These are phyloP conservation scores for Drechslerella coelobrocha DNA, from an alignment of 2,329 filamentous ascomycete genomes.

Conservation along the genomic window DNA sequence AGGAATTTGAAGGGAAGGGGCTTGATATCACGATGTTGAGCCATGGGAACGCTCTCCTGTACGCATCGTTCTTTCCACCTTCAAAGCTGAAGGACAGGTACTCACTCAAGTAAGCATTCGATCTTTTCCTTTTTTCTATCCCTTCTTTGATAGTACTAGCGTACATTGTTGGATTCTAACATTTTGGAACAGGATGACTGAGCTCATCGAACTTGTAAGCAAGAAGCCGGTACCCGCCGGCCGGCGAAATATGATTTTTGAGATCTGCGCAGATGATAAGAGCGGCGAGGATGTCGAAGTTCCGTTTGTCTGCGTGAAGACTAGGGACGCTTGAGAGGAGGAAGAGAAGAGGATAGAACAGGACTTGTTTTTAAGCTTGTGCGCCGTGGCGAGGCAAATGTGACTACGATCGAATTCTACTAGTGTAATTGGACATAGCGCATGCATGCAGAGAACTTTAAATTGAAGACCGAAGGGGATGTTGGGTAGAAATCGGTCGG, in stretches of 20 bases:
- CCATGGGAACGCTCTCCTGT: conserved; percentile 94
- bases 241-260: conserved; percentile 94
- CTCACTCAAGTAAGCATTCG: conserved; percentile 68
- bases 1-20: conserved; percentile 80
- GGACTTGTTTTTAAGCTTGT: conserved; percentile 2
- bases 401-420: too few relatives aligned
- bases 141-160: conserved; percentile 4
- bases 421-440: too few relatives aligned
- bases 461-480: too few relatives aligned
- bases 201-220: conserved; percentile 84
- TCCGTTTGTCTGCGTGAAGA: conserved; percentile 91
- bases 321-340: conserved; percentile 58
- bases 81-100: conserved; percentile 84
- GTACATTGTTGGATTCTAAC: conserved; percentile 55
- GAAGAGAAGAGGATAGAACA: conserved; percentile 56
- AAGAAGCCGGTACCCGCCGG: conserved; percentile 91
- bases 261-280: conserved; percentile 88
- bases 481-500: too few relatives aligned
- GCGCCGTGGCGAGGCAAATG: background rate
- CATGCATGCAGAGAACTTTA: conserved; percentile 14
- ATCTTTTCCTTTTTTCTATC: background rate
- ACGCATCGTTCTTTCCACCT: conserved; percentile 87
- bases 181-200: conserved; percentile 71
- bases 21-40: conserved; percentile 89
- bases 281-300: conserved; percentile 94